These are phyloP conservation scores for Neoascochyta sp. DNA, from an alignment of 2,329 filamentous ascomycete genomes.

Conservation along the genomic window DNA sequence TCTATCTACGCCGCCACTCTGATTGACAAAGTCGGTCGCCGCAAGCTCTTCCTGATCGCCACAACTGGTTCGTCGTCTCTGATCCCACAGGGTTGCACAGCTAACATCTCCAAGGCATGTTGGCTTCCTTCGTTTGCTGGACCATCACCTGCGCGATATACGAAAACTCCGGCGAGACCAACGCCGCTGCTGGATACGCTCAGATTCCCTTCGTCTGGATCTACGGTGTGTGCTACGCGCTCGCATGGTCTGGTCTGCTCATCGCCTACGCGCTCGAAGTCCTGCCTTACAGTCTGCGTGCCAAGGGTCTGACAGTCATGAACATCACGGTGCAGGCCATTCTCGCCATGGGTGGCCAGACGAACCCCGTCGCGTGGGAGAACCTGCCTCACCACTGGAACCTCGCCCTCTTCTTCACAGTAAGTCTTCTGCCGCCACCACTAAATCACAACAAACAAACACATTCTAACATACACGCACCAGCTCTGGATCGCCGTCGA, in stretches of 20 bases:
- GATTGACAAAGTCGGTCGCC: conserved; percentile 55
- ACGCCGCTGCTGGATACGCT: conserved; percentile 41
- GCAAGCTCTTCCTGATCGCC: conserved; percentile 52
- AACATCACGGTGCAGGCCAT: conserved; percentile 62
- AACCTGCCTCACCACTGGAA: conserved; percentile 56
- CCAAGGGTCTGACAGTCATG: conserved; percentile 53
- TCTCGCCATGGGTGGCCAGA: conserved; percentile 58
- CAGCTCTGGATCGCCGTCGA: conserved; percentile 56
- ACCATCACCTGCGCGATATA: conserved; percentile 32
- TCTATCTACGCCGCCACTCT: conserved; percentile 55
- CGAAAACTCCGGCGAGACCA: conserved; percentile 27
- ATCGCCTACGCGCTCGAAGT: conserved; percentile 53
- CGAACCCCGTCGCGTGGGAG: conserved; percentile 62
- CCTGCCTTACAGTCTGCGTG: conserved; percentile 48
- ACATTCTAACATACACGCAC: conserved; percentile 2
- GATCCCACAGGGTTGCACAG: neutral
- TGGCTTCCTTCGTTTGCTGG: conserved; percentile 36
- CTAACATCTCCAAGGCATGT: conserved; percentile 16
- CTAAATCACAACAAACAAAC: neutral
- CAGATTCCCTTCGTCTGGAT: conserved; percentile 52
- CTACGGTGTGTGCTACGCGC: conserved; percentile 51
- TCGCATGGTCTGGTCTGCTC: conserved; percentile 57
- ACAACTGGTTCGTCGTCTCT: conserved; percentile 22
- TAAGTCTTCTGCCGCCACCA: conserved; percentile 1
- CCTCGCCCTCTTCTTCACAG: conserved; percentile 62